A percentile compares a stretch with the other conserved stretches of the same genome.
phyloP scores from a whole-genome alignment of 176 grass and related monocot species.

The Otatea glauca region DNA sequence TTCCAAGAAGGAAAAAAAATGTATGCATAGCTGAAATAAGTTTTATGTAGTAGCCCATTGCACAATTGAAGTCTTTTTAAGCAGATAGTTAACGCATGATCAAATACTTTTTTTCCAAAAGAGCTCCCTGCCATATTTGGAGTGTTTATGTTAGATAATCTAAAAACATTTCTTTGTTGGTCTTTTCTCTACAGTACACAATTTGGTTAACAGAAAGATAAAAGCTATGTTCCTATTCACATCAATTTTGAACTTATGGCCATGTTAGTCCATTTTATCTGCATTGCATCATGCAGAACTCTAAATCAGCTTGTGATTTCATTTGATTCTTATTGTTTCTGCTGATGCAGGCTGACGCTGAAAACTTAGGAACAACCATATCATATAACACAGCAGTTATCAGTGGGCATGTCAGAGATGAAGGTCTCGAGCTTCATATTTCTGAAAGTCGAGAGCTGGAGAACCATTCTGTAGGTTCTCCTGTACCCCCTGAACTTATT shows the following conservation, averaged over 20 bases:
- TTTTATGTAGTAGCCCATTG: neutral
- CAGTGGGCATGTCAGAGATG: slow-evolving; percentile 64
- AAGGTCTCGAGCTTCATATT: slow-evolving; percentile 69
- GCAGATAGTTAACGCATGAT: slow-evolving; percentile 2
- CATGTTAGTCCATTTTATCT: slow-evolving; percentile 9
- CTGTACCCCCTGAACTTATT: slow-evolving; percentile 59
- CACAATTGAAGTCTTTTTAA: neutral
- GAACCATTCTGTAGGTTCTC: slow-evolving; percentile 43
- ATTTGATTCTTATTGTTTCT: slow-evolving; percentile 36
- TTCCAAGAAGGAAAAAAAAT: neutral
- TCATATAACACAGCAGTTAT: slow-evolving; percentile 80
- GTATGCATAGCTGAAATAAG: neutral
- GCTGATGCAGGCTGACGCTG: slow-evolving; percentile 79
- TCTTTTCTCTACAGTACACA: neutral
- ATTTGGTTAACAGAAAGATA: slow-evolving; percentile 14
- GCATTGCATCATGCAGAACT: neutral
- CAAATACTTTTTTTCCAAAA: neutral
- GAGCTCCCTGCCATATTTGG: neutral
- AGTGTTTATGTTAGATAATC: neutral
- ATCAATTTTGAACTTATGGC: neutral
- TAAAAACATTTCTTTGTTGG: slow-evolving; percentile 10
- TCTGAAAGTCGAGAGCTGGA: slow-evolving; percentile 64
- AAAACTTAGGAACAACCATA: slow-evolving; percentile 64
- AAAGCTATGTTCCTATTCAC: neutral
- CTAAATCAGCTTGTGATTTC: neutral